Conservation (phyloP, 1,284 basidiomycete genomes). For the Ustilago esculenta region DNA sequence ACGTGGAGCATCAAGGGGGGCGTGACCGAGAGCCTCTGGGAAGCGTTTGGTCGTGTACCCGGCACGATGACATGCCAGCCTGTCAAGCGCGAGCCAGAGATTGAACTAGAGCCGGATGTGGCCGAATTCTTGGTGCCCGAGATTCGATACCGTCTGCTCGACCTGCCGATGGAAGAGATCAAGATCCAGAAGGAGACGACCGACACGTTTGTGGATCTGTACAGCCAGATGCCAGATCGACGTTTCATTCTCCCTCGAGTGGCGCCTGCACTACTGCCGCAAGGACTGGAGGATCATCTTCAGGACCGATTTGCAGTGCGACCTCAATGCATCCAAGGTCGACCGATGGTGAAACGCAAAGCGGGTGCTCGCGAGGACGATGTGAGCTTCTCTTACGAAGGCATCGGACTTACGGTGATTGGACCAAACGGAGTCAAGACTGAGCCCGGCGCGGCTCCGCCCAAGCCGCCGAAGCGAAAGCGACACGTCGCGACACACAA, state of each 20-base stretch:
- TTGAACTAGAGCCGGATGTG: constrained; percentile 50
- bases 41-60: constrained; percentile 56
- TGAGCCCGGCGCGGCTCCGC: constrained; percentile 24
- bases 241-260: constrained; percentile 33
- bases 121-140: constrained; percentile 52
- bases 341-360: constrained; percentile 60
- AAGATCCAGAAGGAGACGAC: constrained; percentile 50
- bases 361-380: constrained; percentile 46
- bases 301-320: constrained; percentile 59
- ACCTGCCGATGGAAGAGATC: constrained; percentile 49
- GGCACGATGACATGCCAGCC: constrained; percentile 55
- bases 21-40: constrained; percentile 60
- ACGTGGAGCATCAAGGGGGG: constrained; percentile 50
- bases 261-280: constrained; percentile 29
- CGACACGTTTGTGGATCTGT: constrained; percentile 45
- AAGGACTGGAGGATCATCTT: constrained; percentile 59
- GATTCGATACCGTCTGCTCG: constrained; percentile 47
- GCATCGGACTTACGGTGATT: constrained; percentile 31
- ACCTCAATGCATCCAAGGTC: constrained; percentile 42
- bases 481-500: constrained; percentile 65
- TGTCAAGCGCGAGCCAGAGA: constrained; percentile 47
- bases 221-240: constrained; percentile 41
- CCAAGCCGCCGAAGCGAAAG: constrained; percentile 59
- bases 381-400: constrained; percentile 37
- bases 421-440: constrained; percentile 42